phyloP scores from a whole-genome alignment of 768 basidiomycete species.

The Naganishia antarctica region DNA sequence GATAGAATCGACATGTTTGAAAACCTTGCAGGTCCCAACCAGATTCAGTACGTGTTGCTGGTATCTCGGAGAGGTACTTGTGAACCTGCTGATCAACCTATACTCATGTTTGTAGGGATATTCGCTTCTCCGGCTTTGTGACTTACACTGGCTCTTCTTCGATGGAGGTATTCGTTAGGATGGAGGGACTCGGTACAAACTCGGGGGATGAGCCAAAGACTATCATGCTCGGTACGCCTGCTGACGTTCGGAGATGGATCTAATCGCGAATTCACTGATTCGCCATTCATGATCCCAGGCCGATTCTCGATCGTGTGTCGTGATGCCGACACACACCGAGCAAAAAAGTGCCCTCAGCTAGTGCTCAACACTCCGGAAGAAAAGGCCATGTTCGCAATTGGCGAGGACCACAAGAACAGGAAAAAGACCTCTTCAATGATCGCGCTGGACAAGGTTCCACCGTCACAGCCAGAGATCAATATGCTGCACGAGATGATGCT shows the following conservation, averaged over 20 bases:
- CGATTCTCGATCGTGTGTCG: slow-evolving; percentile 88
- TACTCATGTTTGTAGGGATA: slow-evolving; percentile 50
- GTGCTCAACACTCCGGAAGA: slow-evolving; percentile 62
- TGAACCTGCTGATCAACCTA: too few species aligned
- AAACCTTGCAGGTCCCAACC: slow-evolving; percentile 36
- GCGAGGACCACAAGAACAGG: slow-evolving; percentile 66
- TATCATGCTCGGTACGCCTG: slow-evolving; percentile 60
- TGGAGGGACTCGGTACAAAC: slow-evolving; percentile 61
- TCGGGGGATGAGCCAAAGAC: slow-evolving; percentile 54
- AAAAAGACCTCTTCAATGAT: slow-evolving; percentile 57
- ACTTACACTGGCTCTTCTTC: slow-evolving; percentile 70
- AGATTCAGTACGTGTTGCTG: slow-evolving; percentile 36
- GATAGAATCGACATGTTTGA: slow-evolving; percentile 56
- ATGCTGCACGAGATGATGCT: slow-evolving; percentile 68
- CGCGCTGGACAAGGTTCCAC: slow-evolving; percentile 68
- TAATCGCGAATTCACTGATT: not conserved
- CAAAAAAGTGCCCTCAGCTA: slow-evolving; percentile 63
- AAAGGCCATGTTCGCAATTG: slow-evolving; percentile 59
- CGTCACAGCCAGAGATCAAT: slow-evolving; percentile 63
- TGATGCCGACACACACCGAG: slow-evolving; percentile 62
- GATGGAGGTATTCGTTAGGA: slow-evolving; percentile 80
- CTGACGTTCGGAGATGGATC: too few species aligned
- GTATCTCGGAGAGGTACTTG: not conserved
- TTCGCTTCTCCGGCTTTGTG: slow-evolving; percentile 73
- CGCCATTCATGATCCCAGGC: slow-evolving; percentile 52